Base-by-base conservation (phyloP, 495 filamentous ascomycete species). In the Aspergillus indologenus region DNA sequence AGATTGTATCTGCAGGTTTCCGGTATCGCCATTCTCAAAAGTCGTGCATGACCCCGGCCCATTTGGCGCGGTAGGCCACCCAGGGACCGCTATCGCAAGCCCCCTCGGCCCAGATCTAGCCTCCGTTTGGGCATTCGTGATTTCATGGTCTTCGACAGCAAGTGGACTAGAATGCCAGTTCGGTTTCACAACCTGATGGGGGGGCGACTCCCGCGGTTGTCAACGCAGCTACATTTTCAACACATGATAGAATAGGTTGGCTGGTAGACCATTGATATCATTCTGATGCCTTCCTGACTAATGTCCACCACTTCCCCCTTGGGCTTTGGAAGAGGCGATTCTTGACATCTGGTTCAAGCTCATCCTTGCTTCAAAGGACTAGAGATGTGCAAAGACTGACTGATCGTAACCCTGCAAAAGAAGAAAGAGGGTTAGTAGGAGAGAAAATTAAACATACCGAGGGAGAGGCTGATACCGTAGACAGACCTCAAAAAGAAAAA, bases 71-170 rank as follows among this genome's bases (percentile, higher is more conserved):
- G 59, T 60, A 56, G 22, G 53, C 40, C 31, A 14, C 53, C 53
- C 31, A 56, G 50, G 45, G 56, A 60, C 24, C 53, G 54, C 44
- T 43, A 59, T 61, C 60, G 48, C 34, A 2, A 40, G 26, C 49
- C 50, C 31, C 59, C 62, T 69, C 63, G 54, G 44, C 65, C 67
- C 57, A 61, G 56, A 64, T 65, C 58, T 56, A 64, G 62, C 60
- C 56, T 64, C 59, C 62, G n/a, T 48, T 34, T 29, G 40, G 23
- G 9, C 23, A 53, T 19, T 45, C 17, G 31, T 24, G 58, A 34
- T 57, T 50, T 52, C 45, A 67, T 63, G 59, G 62, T 58, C 52
- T 47, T 23, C 29, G 22, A 46, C 23, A 63, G 56, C 46, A 60
- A 57, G 52, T 45, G 58, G 61, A 45, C 57, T 61, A 50, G 61